Evolutionary conservation across 2,329 filamentous ascomycete species (phyloP).

Genomic region (Aspergillus quadrilineatus): DNA sequence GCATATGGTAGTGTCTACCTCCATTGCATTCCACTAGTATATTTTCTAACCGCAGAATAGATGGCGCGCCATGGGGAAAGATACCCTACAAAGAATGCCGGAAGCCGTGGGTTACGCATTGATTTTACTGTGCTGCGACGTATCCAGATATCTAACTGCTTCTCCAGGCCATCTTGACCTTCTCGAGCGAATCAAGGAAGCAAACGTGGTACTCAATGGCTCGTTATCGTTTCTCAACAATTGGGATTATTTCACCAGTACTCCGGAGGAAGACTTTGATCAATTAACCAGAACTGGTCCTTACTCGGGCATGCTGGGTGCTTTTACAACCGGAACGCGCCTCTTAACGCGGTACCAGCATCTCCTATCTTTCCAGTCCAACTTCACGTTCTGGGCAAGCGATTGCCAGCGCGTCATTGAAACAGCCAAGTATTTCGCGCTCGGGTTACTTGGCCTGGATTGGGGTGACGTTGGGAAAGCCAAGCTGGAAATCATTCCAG

Average conservation of each 20-base stretch:
- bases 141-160: background rate
- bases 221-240: slow-evolving; percentile 54
- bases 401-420: slow-evolving; percentile 56
- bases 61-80: slow-evolving; percentile 59
- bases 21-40: background rate
- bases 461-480: slow-evolving; percentile 41
- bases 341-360: slow-evolving; percentile 55
- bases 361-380: slow-evolving; percentile 39
- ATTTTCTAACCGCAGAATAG: slow-evolving; percentile 30
- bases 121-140: background rate
- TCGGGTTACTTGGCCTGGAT: slow-evolving; percentile 56
- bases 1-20: slow-evolving; percentile 49
- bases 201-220: slow-evolving; percentile 46
- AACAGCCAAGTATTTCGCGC: slow-evolving; percentile 56
- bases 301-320: slow-evolving; percentile 55
- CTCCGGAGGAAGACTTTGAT: slow-evolving; percentile 48
- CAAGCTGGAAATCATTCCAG: slow-evolving; percentile 54
- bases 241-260: slow-evolving; percentile 56
- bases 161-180: slow-evolving; percentile 48
- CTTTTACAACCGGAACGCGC: slow-evolving; percentile 55
- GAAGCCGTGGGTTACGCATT: slow-evolving; percentile 44
- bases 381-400: slow-evolving; percentile 56
- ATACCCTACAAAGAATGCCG: slow-evolving; percentile 55
- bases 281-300: slow-evolving; percentile 57
- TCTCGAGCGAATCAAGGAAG: slow-evolving; percentile 47